Evolutionary conservation across 495 filamentous ascomycete species (phyloP).

Genomic region (Penicillium parvum): DNA sequence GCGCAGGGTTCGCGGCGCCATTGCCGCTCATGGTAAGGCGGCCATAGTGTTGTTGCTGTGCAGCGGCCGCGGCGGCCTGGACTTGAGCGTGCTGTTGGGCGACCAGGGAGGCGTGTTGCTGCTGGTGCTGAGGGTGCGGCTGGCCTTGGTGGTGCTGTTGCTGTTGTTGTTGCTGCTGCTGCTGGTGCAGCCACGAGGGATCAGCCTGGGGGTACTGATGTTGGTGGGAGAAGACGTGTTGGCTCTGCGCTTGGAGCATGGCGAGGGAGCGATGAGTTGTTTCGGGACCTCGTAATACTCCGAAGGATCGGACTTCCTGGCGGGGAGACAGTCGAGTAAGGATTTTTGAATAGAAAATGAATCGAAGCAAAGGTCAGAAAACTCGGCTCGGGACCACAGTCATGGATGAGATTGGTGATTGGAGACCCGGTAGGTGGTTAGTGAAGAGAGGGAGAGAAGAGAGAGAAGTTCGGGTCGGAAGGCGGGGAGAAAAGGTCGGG

Average conservation of each 20-base stretch:
- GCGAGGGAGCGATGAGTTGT: conserved; percentile 31
- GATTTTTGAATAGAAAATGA: not conserved
- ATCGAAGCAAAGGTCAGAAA: conserved; percentile 24
- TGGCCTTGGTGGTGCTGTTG: conserved; percentile 65
- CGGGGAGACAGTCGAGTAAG: not conserved
- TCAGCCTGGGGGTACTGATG: conserved; percentile 77
- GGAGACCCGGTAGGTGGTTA: conserved; percentile 4
- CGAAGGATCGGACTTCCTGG: conserved; percentile 23
- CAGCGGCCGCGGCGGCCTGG: conserved; percentile 58
- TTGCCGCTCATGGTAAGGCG: conserved; percentile 65
- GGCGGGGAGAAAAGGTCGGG: conserved; percentile 25
- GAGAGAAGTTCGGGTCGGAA: conserved; percentile 27
- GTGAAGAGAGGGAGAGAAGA: conserved; percentile 18
- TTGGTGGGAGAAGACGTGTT: conserved; percentile 71
- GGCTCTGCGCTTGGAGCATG: conserved; percentile 50
- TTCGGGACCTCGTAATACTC: conserved; percentile 35
- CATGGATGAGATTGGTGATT: conserved; percentile 29
- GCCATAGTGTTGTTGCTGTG: conserved; percentile 76
- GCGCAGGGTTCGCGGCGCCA: conserved; percentile 32
- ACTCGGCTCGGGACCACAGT: conserved; percentile 17
- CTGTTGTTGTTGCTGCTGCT: conserved; percentile 55
- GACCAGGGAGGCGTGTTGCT: conserved; percentile 45
- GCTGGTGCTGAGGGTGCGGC: conserved; percentile 49
- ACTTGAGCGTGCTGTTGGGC: conserved; percentile 56
- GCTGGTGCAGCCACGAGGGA: conserved; percentile 71